Conservation (phyloP, 2,329 filamentous ascomycete genomes). For the Neonectria ditissima region DNA sequence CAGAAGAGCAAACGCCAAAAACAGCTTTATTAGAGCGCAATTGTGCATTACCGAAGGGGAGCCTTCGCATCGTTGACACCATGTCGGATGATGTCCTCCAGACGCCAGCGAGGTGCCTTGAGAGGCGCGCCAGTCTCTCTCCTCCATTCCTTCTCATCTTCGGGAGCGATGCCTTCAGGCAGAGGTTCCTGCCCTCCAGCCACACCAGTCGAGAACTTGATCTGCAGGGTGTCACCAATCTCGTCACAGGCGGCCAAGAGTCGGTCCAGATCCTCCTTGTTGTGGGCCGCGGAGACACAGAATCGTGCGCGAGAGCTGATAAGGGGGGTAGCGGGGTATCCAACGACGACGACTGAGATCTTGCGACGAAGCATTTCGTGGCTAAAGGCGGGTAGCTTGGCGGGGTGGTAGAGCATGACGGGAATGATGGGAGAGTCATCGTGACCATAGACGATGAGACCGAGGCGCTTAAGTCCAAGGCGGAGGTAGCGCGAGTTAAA, state of each 20-base stretch:
- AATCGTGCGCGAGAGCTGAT: slow-evolving; percentile 96
- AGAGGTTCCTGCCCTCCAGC: slow-evolving; percentile 87
- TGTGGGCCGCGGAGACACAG: slow-evolving; percentile 95
- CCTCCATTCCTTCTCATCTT: slow-evolving; percentile 78
- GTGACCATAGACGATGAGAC: slow-evolving; percentile 96
- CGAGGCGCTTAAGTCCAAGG: slow-evolving; percentile 94
- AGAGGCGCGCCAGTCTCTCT: slow-evolving; percentile 75
- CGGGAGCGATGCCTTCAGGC: slow-evolving; percentile 75
- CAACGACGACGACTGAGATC: slow-evolving; percentile 96
- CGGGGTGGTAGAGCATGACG: slow-evolving; percentile 95
- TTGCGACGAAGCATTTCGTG: slow-evolving; percentile 99
- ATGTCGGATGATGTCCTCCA: slow-evolving; percentile 83
- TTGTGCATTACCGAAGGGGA: slow-evolving; percentile 69
- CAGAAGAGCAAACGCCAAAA: slow-evolving; percentile 42
- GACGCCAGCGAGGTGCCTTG: slow-evolving; percentile 80
- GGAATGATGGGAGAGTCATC: slow-evolving; percentile 98
- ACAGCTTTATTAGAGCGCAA: slow-evolving; percentile 33
- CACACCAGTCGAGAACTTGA: slow-evolving; percentile 97
- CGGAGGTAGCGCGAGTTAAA: slow-evolving; percentile 99
- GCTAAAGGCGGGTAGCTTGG: slow-evolving; percentile 97
- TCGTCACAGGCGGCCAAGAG: slow-evolving; percentile 91
- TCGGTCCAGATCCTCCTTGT: slow-evolving; percentile 96
- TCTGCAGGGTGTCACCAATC: slow-evolving; percentile 88
- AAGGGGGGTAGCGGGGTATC: slow-evolving; percentile 94
- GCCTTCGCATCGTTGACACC: slow-evolving; percentile 82